Evolutionary conservation across 352 stramenopile species (phyloP).

Genomic region (Nothophytophthora sp.): DNA sequence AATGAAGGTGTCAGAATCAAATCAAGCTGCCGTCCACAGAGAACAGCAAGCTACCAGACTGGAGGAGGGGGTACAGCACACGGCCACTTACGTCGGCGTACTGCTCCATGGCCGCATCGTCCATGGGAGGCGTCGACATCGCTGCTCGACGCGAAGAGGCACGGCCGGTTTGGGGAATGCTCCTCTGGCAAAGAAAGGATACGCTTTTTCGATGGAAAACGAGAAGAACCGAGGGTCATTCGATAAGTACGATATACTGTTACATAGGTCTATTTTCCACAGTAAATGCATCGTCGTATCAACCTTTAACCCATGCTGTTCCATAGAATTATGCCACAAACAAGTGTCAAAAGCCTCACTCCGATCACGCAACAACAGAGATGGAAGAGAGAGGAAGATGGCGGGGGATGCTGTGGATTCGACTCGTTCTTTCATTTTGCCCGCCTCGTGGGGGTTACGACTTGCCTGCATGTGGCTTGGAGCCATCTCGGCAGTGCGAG

Average conservation of each 20-base stretch:
- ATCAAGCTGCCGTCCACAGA: neutral
- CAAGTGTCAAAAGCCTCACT: no score
- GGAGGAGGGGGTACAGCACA: no score
- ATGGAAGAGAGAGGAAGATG: slow-evolving; percentile 8
- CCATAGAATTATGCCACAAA: no score
- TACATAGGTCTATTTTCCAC: neutral
- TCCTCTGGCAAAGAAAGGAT: no score
- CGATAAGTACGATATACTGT: slow-evolving; percentile 15
- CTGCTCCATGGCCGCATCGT: slow-evolving; percentile 66
- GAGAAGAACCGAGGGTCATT: neutral
- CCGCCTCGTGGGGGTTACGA: slow-evolving; percentile 31
- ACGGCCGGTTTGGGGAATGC: no score
- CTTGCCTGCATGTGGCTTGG: neutral
- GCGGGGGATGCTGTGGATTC: slow-evolving; percentile 20
- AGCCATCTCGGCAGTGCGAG: neutral
- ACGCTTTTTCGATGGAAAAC: slow-evolving; percentile 6
- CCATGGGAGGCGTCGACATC: slow-evolving; percentile 34
- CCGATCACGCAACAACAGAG: no score
- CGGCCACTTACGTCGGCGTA: slow-evolving; percentile 58
- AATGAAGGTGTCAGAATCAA: slow-evolving; percentile 14
- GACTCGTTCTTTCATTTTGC: slow-evolving; percentile 49
- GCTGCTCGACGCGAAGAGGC: slow-evolving; percentile 12
- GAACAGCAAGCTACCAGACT: neutral
- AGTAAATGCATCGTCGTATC: neutral
- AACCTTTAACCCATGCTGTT: no score